Evolutionary conservation across 164 flowering plant genomes (phyloP).

Genomic region (Santalum album): DNA sequence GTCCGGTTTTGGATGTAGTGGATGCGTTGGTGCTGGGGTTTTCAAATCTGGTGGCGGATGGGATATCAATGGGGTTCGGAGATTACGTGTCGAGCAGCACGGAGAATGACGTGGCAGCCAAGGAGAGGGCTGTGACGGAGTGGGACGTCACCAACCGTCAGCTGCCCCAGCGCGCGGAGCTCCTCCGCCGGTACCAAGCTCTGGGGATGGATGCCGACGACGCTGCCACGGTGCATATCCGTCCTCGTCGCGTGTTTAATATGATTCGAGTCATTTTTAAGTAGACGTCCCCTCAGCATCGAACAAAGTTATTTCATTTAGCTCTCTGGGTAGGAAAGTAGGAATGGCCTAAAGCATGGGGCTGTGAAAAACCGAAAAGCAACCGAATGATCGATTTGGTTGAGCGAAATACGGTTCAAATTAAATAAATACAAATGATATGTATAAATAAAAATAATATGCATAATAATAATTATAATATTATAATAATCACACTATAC

Average conservation of each 20-base stretch:
- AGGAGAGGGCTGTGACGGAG: slow-evolving; percentile 29
- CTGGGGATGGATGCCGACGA: slow-evolving; percentile 49
- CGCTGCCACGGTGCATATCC: slow-evolving; percentile 25
- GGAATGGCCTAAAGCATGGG: too few species aligned
- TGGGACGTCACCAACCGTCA: slow-evolving; percentile 32
- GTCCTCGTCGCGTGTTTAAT: neutral
- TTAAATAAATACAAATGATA: too few species aligned
- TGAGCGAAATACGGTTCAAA: too few species aligned
- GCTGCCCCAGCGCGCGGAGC: slow-evolving; percentile 12
- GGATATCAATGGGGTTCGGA: slow-evolving; percentile 69
- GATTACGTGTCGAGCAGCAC: slow-evolving; percentile 45
- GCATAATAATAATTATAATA: too few species aligned
- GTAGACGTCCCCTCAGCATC: neutral
- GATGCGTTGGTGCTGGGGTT: slow-evolving; percentile 53
- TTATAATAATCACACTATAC: too few species aligned
- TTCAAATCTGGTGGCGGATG: slow-evolving; percentile 61
- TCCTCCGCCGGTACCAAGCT: slow-evolving; percentile 28
- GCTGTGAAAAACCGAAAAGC: too few species aligned
- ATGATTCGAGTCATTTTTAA: neutral
- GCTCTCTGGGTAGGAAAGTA: too few species aligned
- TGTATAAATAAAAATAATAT: too few species aligned
- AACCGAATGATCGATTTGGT: too few species aligned
- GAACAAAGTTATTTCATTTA: neutral
- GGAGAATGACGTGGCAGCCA: slow-evolving; percentile 37
- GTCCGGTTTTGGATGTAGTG: too few species aligned